Percentiles rank a stretch among this genome's conserved stretches.
These are phyloP conservation scores for Yamadazyma sp. DNA, from an alignment of 805 yeast species.

Conservation along the genomic window DNA sequence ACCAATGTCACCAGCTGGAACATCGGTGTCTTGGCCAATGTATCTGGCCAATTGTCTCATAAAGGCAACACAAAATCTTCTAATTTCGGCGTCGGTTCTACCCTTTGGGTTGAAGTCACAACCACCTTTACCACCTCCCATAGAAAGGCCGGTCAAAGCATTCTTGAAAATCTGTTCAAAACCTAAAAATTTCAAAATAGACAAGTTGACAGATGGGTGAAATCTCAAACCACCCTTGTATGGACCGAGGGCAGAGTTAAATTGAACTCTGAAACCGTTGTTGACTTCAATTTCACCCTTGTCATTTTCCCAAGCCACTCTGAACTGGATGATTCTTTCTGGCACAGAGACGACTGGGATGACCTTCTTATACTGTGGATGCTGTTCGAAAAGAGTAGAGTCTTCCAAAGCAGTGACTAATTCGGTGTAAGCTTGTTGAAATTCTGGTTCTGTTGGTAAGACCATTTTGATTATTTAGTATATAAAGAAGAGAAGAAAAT, in stretches of 20 bases:
- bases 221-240: slow-evolving; percentile 98
- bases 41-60: slow-evolving; percentile 94
- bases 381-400: slow-evolving; percentile 83
- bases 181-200: slow-evolving; percentile 93
- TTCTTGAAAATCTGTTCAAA: slow-evolving; percentile 98
- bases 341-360: slow-evolving; percentile 91
- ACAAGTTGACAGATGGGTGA: slow-evolving; percentile 95
- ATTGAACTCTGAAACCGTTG: slow-evolving; percentile 97
- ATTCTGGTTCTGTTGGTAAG: slow-evolving; percentile 94
- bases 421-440: slow-evolving; percentile 97
- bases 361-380: slow-evolving; percentile 87
- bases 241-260: slow-evolving; percentile 97
- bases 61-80: slow-evolving; percentile 94
- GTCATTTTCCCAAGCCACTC: slow-evolving; percentile 98
- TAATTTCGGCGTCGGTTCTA: slow-evolving; percentile 86
- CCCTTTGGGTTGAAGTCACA: slow-evolving; percentile 97
- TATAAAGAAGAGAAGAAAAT: slow-evolving; percentile 2
- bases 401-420: slow-evolving; percentile 83
- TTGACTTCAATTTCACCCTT: slow-evolving; percentile 87
- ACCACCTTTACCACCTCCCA: slow-evolving; percentile 99
- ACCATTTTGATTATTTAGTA: slow-evolving; percentile 48
- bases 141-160: slow-evolving; percentile 93
- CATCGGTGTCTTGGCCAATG: slow-evolving; percentile 97
- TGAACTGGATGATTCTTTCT: slow-evolving; percentile 93
- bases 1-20: slow-evolving; percentile 99